These are phyloP conservation scores for Entomortierella lignicola DNA, from an alignment of 192 early-diverging fungal genomes.

Conservation along the genomic window DNA sequence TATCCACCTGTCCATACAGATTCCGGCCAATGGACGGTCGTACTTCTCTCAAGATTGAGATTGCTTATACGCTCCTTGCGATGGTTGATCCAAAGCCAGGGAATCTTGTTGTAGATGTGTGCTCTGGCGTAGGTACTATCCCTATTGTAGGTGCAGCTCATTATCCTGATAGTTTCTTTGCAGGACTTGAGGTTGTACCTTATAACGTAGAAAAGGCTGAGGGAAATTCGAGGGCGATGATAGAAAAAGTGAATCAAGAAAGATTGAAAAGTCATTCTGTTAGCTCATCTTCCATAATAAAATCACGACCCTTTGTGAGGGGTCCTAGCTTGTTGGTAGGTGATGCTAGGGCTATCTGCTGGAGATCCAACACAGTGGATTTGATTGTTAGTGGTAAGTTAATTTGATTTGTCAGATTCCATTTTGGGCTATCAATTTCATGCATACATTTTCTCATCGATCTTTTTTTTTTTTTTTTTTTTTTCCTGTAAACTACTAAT, in stretches of 20 bases:
- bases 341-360: constrained; percentile 31
- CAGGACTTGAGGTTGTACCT: constrained; percentile 44
- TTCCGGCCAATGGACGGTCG: constrained; percentile 53
- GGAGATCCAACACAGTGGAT: constrained; percentile 21
- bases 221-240: constrained; percentile 30
- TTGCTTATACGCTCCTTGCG: constrained; percentile 52
- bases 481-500: neutral
- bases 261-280: neutral
- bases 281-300: neutral
- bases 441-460: neutral
- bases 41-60: constrained; percentile 57
- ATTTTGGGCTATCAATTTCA: neutral
- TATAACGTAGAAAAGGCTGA: constrained; percentile 37
- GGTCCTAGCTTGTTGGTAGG: constrained; percentile 20
- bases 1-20: constrained; percentile 47
- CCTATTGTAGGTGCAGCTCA: constrained; percentile 53
- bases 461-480: neutral
- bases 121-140: constrained; percentile 58
- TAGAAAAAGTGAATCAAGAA: constrained; percentile 2
- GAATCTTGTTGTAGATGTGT: constrained; percentile 57
- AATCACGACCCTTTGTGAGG: neutral
- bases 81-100: constrained; percentile 52
- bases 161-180: constrained; percentile 50
- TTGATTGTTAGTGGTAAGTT: constrained; percentile 41
- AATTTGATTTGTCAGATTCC: neutral